Evolutionary conservation across 306 rosid genomes (phyloP).

Genomic region (Quercus mongolica): DNA sequence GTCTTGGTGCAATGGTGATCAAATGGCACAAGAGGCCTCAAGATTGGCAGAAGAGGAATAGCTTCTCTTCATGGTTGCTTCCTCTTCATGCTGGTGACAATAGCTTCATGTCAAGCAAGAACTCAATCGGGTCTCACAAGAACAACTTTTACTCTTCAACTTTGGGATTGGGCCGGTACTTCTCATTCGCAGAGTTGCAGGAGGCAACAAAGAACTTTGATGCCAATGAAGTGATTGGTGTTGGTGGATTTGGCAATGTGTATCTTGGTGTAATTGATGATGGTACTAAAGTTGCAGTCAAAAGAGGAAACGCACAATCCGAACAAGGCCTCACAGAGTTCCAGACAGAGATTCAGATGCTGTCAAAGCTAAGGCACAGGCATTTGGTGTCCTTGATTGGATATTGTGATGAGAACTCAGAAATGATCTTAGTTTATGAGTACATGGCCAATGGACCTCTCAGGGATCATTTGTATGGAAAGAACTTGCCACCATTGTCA

Average conservation of each 20-base stretch:
- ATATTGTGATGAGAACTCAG: slow-evolving; percentile 54
- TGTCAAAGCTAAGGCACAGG: slow-evolving; percentile 58
- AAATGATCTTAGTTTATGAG: slow-evolving; percentile 62
- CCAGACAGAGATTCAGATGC: slow-evolving; percentile 60
- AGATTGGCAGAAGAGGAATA: slow-evolving; percentile 62
- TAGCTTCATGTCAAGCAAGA: slow-evolving; percentile 45
- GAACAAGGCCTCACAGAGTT: slow-evolving; percentile 62
- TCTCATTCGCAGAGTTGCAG: slow-evolving; percentile 46
- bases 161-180: slow-evolving; percentile 46
- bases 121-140: slow-evolving; percentile 42
- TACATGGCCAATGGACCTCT: slow-evolving; percentile 57
- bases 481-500: slow-evolving; percentile 38
- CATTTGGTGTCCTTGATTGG: slow-evolving; percentile 63
- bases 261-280: slow-evolving; percentile 53
- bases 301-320: slow-evolving; percentile 66
- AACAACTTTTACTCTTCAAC: slow-evolving; percentile 43
- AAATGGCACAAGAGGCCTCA: slow-evolving; percentile 70
- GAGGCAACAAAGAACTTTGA: slow-evolving; percentile 64
- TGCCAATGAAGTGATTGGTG: slow-evolving; percentile 45
- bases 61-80: slow-evolving; percentile 66
- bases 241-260: slow-evolving; percentile 64
- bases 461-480: slow-evolving; percentile 64
- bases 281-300: slow-evolving; percentile 53
- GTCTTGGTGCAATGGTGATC: slow-evolving; percentile 61
- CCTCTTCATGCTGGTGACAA: slow-evolving; percentile 55